Evolutionary conservation across 1,284 basidiomycete species (phyloP).

Genomic region (Crepidotus sp.): DNA sequence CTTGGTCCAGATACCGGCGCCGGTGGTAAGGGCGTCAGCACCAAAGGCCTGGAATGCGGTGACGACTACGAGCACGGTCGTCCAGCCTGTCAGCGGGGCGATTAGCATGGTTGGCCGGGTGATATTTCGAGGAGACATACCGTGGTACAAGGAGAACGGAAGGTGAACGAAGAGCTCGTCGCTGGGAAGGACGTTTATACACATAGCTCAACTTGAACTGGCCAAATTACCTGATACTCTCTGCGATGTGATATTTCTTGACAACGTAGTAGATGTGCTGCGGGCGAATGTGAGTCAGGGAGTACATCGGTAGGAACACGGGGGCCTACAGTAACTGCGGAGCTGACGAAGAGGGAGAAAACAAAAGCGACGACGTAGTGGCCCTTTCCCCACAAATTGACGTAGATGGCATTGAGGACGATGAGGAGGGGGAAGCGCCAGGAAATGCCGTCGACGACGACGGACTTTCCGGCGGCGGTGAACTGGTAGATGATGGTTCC

Average conservation of each 20-base stretch:
- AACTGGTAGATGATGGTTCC: constrained; percentile 89
- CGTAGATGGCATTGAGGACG: constrained; percentile 78
- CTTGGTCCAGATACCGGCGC: constrained; percentile 84
- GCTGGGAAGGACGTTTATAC: constrained; percentile 13
- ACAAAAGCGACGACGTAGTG: constrained; percentile 80
- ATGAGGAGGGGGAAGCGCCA: constrained; percentile 87
- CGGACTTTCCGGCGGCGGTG: constrained; percentile 67
- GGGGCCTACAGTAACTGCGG: constrained; percentile 56
- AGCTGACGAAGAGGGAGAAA: constrained; percentile 78
- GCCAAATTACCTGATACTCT: constrained; percentile 30
- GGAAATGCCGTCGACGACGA: constrained; percentile 77
- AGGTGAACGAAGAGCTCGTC: constrained; percentile 81
- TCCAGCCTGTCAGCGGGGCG: constrained; percentile 49
- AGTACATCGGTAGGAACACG: not conserved
- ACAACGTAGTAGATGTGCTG: constrained; percentile 88
- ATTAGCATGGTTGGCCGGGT: too few relatives aligned
- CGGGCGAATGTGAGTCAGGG: constrained; percentile 14
- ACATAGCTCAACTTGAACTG: too few relatives aligned
- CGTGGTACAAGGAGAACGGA: constrained; percentile 90
- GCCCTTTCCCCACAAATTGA: constrained; percentile 67
- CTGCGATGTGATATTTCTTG: constrained; percentile 72
- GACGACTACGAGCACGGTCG: constrained; percentile 83
- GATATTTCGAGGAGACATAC: too few relatives aligned
- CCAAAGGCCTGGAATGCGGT: constrained; percentile 91
- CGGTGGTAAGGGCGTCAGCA: constrained; percentile 55